Evolutionary conservation across 352 stramenopile species (phyloP), one percentile per base, ranked within the genome.

Genomic region (Pythium dissimile): DNA sequence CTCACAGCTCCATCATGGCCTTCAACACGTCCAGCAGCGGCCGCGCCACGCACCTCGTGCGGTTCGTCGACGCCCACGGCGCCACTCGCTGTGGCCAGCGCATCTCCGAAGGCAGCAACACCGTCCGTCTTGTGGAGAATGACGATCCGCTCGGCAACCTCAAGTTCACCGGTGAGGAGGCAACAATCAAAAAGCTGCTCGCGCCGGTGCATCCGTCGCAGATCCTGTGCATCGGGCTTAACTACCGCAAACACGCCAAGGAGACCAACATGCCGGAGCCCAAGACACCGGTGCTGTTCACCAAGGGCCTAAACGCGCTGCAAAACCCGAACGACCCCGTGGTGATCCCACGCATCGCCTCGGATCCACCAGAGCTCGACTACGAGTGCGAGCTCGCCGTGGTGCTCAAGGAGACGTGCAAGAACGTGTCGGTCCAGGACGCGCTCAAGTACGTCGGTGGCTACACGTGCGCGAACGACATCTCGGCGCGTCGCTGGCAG

Each of bases 361-460:
- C 67, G 5, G 70, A 77, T 20, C 80, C 80, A 9, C 69, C 74
- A 20, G 80, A 96, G 60, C 71, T 96, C 11, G 90, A 97, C 63
- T 97, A 96, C 50, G 90, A 97, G 55, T 95, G 86, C 59, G 90
- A 97, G 58, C 73, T 97, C 23, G 90, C 87, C 0, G 83, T 97
- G 1, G 71, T 97, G 41, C 83, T 97, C 26, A 82, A 84, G n/a
- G 75, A 90, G 43, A 64, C 59, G 12, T 88, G 78, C 64, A 92
- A 88, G 54, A 77, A 97, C 56, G 86, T 97, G 30, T 86, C 77
- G 13, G 76, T 87, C 48, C 64, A 88, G 45, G 80, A 96, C 31
- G 90, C 88, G 38, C 65, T 97, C 39, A 77, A 75, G 23, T 95
- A 85, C 60, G 88, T 97, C 5, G 86, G 82, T 37, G 90, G 88